Evolutionary conservation across 331 rosid species (phyloP).

Genomic region (Pyracantha coccinea): DNA sequence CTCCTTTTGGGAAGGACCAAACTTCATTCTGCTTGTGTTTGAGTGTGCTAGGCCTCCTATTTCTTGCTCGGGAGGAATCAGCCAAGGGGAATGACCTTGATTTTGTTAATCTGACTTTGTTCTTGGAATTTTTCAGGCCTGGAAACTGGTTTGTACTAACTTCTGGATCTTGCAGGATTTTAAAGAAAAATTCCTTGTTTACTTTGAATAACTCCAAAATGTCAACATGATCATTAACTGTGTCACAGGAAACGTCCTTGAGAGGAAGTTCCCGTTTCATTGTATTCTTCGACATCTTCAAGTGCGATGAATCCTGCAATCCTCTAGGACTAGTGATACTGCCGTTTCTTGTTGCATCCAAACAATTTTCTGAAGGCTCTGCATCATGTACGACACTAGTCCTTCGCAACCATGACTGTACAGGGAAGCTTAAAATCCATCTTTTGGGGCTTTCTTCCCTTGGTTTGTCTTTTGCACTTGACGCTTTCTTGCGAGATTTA

Average conservation of each 20-base stretch:
- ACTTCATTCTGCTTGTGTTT: slow-evolving; percentile 64
- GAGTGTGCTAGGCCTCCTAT: slow-evolving; percentile 38
- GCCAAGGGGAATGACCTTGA: slow-evolving; percentile 71
- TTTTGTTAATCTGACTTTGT: slow-evolving; percentile 43
- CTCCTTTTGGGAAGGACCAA: slow-evolving; percentile 41
- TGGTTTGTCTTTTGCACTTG: slow-evolving; percentile 5
- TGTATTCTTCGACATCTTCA: neutral
- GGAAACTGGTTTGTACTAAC: slow-evolving; percentile 12
- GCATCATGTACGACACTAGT: slow-evolving; percentile 20
- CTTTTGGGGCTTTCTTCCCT: slow-evolving; percentile 20
- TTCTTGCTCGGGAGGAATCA: slow-evolving; percentile 20
- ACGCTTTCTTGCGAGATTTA: slow-evolving; percentile 17
- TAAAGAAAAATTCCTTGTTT: slow-evolving; percentile 59
- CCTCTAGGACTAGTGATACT: neutral
- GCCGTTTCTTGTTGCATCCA: neutral
- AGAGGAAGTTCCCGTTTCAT: slow-evolving; percentile 6
- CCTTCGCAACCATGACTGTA: slow-evolving; percentile 19
- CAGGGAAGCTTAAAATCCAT: slow-evolving; percentile 24
- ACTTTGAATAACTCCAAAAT: slow-evolving; percentile 39
- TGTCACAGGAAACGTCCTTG: slow-evolving; percentile 17
- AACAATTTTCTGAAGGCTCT: slow-evolving; percentile 25
- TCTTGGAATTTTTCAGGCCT: slow-evolving; percentile 29
- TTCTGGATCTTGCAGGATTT: slow-evolving; percentile 43
- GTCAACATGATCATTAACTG: slow-evolving; percentile 36
- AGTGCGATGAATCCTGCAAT: too few relatives aligned